phyloP scores from a whole-genome alignment of 2,329 filamentous ascomycete genomes.

The Coniella lustricola region DNA sequence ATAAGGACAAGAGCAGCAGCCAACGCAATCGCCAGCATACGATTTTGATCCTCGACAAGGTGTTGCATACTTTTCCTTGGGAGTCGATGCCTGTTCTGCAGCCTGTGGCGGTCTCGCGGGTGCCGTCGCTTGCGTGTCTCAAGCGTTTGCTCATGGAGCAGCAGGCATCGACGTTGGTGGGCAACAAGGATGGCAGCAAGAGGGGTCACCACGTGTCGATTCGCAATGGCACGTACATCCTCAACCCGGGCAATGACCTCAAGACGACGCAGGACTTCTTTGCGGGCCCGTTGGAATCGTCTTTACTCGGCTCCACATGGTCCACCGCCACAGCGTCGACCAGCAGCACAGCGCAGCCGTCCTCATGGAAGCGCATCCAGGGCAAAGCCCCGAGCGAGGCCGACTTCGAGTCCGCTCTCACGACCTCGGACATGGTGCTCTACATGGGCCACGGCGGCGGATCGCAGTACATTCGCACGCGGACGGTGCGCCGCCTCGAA shows the following conservation, averaged over 20 bases:
- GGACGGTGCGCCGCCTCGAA: constrained; percentile 71
- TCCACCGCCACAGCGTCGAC: no score
- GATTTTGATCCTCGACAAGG: constrained; percentile 84
- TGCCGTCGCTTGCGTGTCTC: constrained; percentile 79
- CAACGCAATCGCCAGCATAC: constrained; percentile 49
- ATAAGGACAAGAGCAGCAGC: constrained; percentile 22
- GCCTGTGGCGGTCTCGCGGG: constrained; percentile 70
- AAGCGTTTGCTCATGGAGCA: constrained; percentile 64
- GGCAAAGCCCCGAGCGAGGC: constrained; percentile 65
- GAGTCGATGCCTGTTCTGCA: constrained; percentile 86
- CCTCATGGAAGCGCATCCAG: constrained; percentile 64
- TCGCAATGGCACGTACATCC: constrained; percentile 63
- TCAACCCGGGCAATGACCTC: constrained; percentile 85
- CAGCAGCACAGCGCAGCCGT: no score
- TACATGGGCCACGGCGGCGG: constrained; percentile 97
- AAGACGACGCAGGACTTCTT: constrained; percentile 73
- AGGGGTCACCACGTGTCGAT: constrained; percentile 50
- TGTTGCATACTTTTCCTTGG: constrained; percentile 89
- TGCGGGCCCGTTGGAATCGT: constrained; percentile 54
- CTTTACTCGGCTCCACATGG: constrained; percentile 41
- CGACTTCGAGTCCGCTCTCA: constrained; percentile 66
- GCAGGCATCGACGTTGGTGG: constrained; percentile 3
- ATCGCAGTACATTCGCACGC: constrained; percentile 84
- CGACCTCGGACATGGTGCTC: constrained; percentile 63
- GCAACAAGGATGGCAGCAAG: neutral